These are phyloP conservation scores for Xylogone sp. DNA, from an alignment of 2,329 filamentous ascomycete species.

Conservation along the genomic window DNA sequence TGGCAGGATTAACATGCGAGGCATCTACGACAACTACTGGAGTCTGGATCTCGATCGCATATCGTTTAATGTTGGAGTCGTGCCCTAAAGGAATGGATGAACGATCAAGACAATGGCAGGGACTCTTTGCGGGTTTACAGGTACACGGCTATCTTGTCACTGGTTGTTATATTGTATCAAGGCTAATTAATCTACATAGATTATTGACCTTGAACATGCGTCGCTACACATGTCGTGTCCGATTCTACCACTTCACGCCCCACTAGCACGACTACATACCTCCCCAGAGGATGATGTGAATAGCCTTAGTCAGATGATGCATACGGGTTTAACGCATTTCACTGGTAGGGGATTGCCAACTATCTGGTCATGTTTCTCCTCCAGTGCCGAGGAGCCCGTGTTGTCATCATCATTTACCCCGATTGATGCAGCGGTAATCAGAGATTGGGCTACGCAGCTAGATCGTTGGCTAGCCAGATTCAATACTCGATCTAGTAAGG, in stretches of 20 bases:
- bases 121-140: conserved; percentile 32
- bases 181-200: conserved; percentile 21
- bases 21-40: conserved; percentile 39
- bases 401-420: conserved; percentile 31
- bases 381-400: conserved; percentile 11
- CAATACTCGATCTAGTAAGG: conserved; percentile 16
- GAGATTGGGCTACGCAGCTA: conserved; percentile 37
- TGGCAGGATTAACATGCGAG: conserved; percentile 37
- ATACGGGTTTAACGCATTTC: conserved; percentile 38
- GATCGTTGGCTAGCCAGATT: conserved; percentile 40
- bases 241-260: conserved; percentile 36
- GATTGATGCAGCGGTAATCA: conserved; percentile 36
- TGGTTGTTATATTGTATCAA: too few species aligned
- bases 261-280: conserved; percentile 32
- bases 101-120: conserved; percentile 35
- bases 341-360: conserved; percentile 37
- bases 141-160: conserved; percentile 9
- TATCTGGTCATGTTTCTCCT: conserved; percentile 38
- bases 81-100: conserved; percentile 36
- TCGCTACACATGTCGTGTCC: conserved; percentile 38
- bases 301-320: conserved; percentile 40
- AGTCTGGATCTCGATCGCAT: conserved; percentile 40
- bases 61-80: conserved; percentile 37
- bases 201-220: conserved; percentile 41
- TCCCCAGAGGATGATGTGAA: conserved; percentile 37